Evolutionary conservation across 2,329 filamentous ascomycete species (phyloP), one percentile per base, ranked within the genome.

Genomic region (Diplodia sapinea): DNA sequence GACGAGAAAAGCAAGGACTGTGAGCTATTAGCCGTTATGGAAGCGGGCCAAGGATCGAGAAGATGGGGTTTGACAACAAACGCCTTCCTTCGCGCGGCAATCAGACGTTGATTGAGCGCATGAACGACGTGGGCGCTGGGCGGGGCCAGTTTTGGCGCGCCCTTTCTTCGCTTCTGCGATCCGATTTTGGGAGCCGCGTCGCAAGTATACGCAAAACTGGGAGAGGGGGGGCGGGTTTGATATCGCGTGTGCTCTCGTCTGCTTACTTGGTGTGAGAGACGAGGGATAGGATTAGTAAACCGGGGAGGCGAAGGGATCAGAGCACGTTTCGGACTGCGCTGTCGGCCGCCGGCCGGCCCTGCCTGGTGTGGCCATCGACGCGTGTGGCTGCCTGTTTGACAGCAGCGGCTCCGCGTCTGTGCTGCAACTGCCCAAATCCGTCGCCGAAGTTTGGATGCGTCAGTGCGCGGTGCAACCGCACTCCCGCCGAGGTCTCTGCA

Each of bases 251-350:
- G 38, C 38, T 13, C 23, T 47, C n/a, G 8, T 13, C 9, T 47
- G 43, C 43, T 47, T 47, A 11, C 17, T 47, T 47, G 17, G 17
- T 20, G 31, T 50, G 23, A n/a, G 17, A 13, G 29, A 50, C 29
- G 56, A 62, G 26, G 9, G 57, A 4, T 9, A 11, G 13, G 57
- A 50, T 50, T 62, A 62, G 40, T 50, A 49, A 50, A 62, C 40
- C 15, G 9, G 40, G 3, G 17, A 17, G 15, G 29, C n/a, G n/a
- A 6, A 36, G 29, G n/a, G 36, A 36, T 36, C n/a, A 40, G 43
- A 38, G 59, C 59, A 63, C 31, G 59, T 63, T 63, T 63, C 59
- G 59, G 50, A 13, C 26, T 9, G 31, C 31, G 2, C 31, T 33
- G 31, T 33, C 31, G 31, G 26, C 3, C 11, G 26, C 36, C 31